A percentile compares a stretch with the other conserved stretches of the same genome.
phyloP scores from a whole-genome alignment of 1,139 yeast genomes.

The Zygosaccharomyces sapae region DNA sequence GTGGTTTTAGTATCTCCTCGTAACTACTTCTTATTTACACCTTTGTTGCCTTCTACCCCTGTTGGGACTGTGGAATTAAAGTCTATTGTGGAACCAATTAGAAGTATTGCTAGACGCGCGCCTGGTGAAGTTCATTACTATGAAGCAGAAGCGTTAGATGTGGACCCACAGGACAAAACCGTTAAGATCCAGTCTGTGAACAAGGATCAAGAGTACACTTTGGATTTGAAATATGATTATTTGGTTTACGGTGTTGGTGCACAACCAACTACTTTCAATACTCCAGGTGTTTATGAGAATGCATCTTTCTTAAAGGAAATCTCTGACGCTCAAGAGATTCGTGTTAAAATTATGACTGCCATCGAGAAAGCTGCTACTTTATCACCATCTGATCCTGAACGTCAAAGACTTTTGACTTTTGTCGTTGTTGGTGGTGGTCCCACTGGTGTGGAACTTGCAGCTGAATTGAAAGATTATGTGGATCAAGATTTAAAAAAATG shows the following conservation, averaged over 20 bases:
- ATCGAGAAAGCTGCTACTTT: slow-evolving; percentile 79
- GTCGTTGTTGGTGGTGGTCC: slow-evolving; percentile 97
- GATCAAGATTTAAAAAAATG: slow-evolving; percentile 85
- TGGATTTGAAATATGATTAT: slow-evolving; percentile 64
- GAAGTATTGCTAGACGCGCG: slow-evolving; percentile 60
- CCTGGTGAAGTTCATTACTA: slow-evolving; percentile 80
- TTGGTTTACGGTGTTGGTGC: slow-evolving; percentile 90
- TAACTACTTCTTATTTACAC: slow-evolving; percentile 91
- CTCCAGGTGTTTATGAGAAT: slow-evolving; percentile 86
- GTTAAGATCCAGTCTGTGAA: slow-evolving; percentile 51
- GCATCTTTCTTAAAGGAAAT: slow-evolving; percentile 84
- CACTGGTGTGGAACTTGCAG: slow-evolving; percentile 95
- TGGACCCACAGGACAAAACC: slow-evolving; percentile 67
- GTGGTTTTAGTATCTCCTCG: slow-evolving; percentile 90
- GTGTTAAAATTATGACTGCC: slow-evolving; percentile 72
- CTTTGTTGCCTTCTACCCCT: slow-evolving; percentile 87
- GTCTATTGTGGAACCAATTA: slow-evolving; percentile 85
- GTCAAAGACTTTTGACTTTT: slow-evolving; percentile 74
- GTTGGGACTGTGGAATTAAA: slow-evolving; percentile 92
- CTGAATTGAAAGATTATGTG: slow-evolving; percentile 89
- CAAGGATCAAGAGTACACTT: slow-evolving; percentile 40
- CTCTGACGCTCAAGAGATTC: slow-evolving; percentile 72
- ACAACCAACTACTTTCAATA: slow-evolving; percentile 85
- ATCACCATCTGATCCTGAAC: slow-evolving; percentile 69
- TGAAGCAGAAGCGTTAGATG: slow-evolving; percentile 87